Conservation (phyloP, 2,329 filamentous ascomycete species). For the Talaromyces sp. region DNA sequence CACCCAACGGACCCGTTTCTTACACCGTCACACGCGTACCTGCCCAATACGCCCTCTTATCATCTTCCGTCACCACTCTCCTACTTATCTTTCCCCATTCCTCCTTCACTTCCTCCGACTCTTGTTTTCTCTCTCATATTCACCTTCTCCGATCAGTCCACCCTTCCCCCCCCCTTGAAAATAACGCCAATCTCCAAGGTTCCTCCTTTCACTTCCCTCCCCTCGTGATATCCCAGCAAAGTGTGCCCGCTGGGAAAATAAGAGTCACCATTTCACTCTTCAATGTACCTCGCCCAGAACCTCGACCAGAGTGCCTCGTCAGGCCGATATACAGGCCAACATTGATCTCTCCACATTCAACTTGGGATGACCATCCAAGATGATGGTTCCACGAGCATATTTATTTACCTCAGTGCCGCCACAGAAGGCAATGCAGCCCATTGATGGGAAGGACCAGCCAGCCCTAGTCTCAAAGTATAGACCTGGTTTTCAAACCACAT, state of each 20-base stretch:
- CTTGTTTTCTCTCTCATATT: constrained; percentile 1
- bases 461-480: constrained; percentile 20
- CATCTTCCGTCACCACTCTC: constrained; percentile 21
- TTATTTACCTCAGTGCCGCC: constrained; percentile 37
- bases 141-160: too few species aligned
- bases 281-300: constrained; percentile 45
- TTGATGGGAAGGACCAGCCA: constrained; percentile 13
- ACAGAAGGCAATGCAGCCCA: constrained; percentile 22
- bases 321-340: constrained; percentile 36
- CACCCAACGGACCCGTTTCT: constrained; percentile 3
- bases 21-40: constrained; percentile 25
- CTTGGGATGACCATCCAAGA: constrained; percentile 29
- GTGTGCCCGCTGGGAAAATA: constrained; percentile 13
- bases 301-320: constrained; percentile 46
- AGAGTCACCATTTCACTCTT: constrained; percentile 17
- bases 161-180: not conserved
- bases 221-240: constrained; percentile 4
- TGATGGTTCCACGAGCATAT: constrained; percentile 48
- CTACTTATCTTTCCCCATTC: constrained; percentile 9
- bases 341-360: constrained; percentile 16
- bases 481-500: constrained; percentile 18
- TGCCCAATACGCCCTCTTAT: constrained; percentile 30
- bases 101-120: constrained; percentile 8
- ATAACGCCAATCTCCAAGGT: not conserved
- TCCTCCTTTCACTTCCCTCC: not conserved